These are phyloP conservation scores for Cadophora luteo-olivacea DNA, from an alignment of 2,329 filamentous ascomycete species.

Conservation along the genomic window DNA sequence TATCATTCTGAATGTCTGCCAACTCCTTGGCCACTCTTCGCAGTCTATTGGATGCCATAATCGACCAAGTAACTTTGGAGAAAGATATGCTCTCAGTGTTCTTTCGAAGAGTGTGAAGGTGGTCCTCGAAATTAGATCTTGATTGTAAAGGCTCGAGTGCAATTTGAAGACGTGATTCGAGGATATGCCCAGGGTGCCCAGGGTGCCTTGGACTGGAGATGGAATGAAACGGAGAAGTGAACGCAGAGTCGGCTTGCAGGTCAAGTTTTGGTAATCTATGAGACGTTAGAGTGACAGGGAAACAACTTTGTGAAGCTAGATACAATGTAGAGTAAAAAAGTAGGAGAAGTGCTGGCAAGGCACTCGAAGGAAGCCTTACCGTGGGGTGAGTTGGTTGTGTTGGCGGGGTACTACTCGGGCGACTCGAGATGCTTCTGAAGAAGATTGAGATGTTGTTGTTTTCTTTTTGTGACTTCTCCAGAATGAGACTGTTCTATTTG, in stretches of 20 bases:
- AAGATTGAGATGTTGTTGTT: neutral
- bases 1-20: constrained; percentile 75
- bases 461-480: neutral
- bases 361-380: constrained; percentile 32
- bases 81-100: neutral
- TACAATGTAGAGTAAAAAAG: neutral
- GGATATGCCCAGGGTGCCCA: neutral
- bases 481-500: neutral
- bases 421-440: neutral
- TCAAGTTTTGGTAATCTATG: neutral
- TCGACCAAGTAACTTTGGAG: neutral
- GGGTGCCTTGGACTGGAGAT: neutral
- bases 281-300: neutral
- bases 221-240: neutral
- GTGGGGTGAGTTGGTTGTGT: constrained; percentile 13
- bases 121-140: neutral
- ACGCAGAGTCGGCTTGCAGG: neutral
- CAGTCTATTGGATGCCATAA: constrained; percentile 44
- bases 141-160: neutral
- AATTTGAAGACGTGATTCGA: neutral
- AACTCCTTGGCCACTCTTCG: constrained; percentile 78
- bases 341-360: constrained; percentile 26
- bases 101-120: neutral
- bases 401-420: constrained; percentile 26
- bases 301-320: neutral